These are phyloP conservation scores for Aspergillus fijiensis DNA, from an alignment of 2,329 filamentous ascomycete genomes.

Conservation along the genomic window DNA sequence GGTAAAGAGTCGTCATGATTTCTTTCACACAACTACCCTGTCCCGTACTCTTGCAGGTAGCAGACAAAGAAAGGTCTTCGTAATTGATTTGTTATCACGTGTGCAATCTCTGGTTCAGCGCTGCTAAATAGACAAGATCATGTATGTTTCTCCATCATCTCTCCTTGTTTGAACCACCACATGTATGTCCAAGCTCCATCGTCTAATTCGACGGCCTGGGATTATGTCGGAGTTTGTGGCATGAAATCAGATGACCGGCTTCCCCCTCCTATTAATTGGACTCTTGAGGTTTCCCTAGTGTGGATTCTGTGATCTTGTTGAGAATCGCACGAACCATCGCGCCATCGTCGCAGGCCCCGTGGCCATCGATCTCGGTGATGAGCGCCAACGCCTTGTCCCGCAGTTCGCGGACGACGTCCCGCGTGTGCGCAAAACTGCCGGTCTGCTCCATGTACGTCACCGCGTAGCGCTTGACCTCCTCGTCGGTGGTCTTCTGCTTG, in stretches of 20 bases:
- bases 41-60: neutral
- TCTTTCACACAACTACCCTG: neutral
- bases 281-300: slow-evolving; percentile 28
- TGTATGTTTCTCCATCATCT: neutral
- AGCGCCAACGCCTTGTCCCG: slow-evolving; percentile 63
- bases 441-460: slow-evolving; percentile 87
- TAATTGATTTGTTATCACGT: neutral
- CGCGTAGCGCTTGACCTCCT: slow-evolving; percentile 88
- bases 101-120: neutral
- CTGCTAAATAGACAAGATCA: neutral
- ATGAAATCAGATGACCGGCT: neutral
- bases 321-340: slow-evolving; percentile 65
- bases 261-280: neutral
- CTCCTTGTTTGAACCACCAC: neutral
- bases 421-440: slow-evolving; percentile 85
- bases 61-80: neutral
- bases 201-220: neutral
- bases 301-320: slow-evolving; percentile 59
- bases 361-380: slow-evolving; percentile 61
- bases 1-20: neutral
- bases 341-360: slow-evolving; percentile 54
- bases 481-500: slow-evolving; percentile 81
- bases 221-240: neutral
- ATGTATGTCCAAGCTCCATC: neutral
- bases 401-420: slow-evolving; percentile 64